phyloP scores from a whole-genome alignment of 2,329 filamentous ascomycete species.

The Fusarium humuli region DNA sequence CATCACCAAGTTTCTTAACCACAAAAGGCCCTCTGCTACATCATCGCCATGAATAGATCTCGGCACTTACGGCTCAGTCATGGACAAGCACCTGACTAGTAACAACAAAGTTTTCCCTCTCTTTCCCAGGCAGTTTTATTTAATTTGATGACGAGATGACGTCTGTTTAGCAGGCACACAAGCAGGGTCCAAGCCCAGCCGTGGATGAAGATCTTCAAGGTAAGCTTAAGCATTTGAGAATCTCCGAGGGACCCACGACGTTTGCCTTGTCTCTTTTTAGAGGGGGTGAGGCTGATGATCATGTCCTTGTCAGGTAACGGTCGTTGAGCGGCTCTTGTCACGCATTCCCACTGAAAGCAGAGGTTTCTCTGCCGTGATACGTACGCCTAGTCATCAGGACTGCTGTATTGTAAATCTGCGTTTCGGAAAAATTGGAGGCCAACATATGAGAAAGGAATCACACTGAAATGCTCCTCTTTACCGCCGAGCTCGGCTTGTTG shows the following conservation, averaged over 20 bases:
- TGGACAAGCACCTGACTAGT: slow-evolving; percentile 8
- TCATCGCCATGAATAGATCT: neutral
- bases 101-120: slow-evolving; percentile 22
- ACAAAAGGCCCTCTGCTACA: neutral
- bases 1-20: slow-evolving; percentile 1
- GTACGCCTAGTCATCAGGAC: slow-evolving; percentile 4
- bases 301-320: slow-evolving; percentile 27
- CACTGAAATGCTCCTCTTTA: slow-evolving; percentile 17
- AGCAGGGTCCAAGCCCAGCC: slow-evolving; percentile 33
- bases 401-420: neutral
- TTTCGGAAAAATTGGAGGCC: slow-evolving; percentile 6
- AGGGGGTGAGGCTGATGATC: slow-evolving; percentile 11
- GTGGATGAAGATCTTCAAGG: slow-evolving; percentile 33
- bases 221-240: slow-evolving; percentile 45
- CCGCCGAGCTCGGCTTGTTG: slow-evolving; percentile 31
- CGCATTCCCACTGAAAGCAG: slow-evolving; percentile 18
- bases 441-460: slow-evolving; percentile 1
- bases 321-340: slow-evolving; percentile 28
- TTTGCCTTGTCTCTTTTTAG: slow-evolving; percentile 10
- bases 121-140: neutral
- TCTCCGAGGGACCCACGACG: slow-evolving; percentile 28
- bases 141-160: slow-evolving; percentile 31
- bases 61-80: slow-evolving; percentile 25
- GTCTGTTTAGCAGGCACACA: slow-evolving; percentile 33
- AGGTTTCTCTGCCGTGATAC: slow-evolving; percentile 25